Percentiles rank a stretch among this genome's conserved stretches.
phyloP scores from a whole-genome alignment of 306 rosid genomes.

The Hippophae gyantsensis region DNA sequence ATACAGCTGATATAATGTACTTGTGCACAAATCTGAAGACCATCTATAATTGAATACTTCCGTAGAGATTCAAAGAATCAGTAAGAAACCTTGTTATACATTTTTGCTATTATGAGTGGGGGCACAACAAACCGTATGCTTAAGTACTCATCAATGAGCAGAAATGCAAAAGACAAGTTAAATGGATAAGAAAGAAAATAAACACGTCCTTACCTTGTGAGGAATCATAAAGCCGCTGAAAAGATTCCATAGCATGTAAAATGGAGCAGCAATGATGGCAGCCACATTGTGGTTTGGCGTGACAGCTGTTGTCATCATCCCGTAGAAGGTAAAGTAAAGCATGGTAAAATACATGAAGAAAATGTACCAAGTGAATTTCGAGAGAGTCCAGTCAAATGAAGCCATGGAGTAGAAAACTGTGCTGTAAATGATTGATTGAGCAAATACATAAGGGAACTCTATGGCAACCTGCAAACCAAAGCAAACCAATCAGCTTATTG shows the following conservation, averaged over 20 bases:
- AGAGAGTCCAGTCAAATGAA: constrained; percentile 67
- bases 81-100: too few species aligned
- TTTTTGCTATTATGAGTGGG: too few species aligned
- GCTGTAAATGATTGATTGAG: constrained; percentile 70
- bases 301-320: constrained; percentile 98
- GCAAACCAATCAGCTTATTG: constrained; percentile 16
- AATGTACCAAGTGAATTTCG: constrained; percentile 77
- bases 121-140: too few species aligned
- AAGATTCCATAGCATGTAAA: constrained; percentile 98
- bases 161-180: too few species aligned
- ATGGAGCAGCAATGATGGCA: constrained; percentile 86
- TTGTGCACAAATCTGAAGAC: too few species aligned
- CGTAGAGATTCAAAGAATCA: too few species aligned
- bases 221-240: constrained; percentile 99
- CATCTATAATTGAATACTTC: too few species aligned
- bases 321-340: constrained; percentile 95
- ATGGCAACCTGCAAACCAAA: constrained; percentile 59
- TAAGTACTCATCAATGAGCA: too few species aligned
- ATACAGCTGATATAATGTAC: too few species aligned
- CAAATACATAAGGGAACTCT: constrained; percentile 91
- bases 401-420: constrained; percentile 81
- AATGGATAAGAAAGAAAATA: constrained; percentile 5
- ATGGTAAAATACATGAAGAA: constrained; percentile 91
- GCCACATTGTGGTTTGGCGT: constrained; percentile 97
- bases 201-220: constrained; percentile 55